phyloP scores from a whole-genome alignment of 2,329 filamentous ascomycete genomes.

The Claviceps citrina region DNA sequence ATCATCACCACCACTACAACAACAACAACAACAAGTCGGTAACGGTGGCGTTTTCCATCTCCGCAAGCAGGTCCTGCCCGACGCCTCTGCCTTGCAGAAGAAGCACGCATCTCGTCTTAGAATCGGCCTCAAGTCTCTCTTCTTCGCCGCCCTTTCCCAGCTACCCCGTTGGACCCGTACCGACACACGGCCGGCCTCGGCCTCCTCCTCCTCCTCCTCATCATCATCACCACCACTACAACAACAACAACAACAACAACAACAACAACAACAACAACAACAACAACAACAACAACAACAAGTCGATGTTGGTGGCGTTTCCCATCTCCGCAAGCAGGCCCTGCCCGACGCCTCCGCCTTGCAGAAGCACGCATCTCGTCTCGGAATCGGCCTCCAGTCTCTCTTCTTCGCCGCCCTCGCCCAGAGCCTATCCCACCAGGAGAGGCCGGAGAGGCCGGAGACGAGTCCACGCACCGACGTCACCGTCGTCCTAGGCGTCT shows the following conservation, averaged over 20 bases:
- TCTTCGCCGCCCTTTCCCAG: constrained; percentile 57
- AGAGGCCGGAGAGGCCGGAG: constrained; percentile 15
- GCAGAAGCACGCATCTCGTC: constrained; percentile 22
- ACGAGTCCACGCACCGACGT: constrained; percentile 25
- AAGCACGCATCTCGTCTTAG: constrained; percentile 33
- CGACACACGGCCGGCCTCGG: neutral
- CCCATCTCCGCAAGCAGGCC: constrained; percentile 31
- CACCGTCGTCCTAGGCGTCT: constrained; percentile 56
- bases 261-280: too few relatives aligned
- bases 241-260: too few relatives aligned
- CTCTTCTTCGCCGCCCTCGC: constrained; percentile 62
- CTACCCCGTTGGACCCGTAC: neutral
- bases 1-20: too few relatives aligned
- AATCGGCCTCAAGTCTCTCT: constrained; percentile 54
- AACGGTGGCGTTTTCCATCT: constrained; percentile 21
- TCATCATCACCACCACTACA: too few relatives aligned
- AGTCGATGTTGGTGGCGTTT: constrained; percentile 11
- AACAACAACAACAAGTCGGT: too few relatives aligned
- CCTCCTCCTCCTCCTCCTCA: too few relatives aligned
- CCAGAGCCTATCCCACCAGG: constrained; percentile 24
- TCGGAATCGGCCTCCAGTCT: constrained; percentile 54
- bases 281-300: too few relatives aligned
- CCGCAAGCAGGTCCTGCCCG: constrained; percentile 28
- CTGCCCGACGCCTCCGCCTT: constrained; percentile 22
- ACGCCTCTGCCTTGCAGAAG: constrained; percentile 18